Evolutionary conservation across 2,329 filamentous ascomycete species (phyloP).

Genomic region (Fusarium penzigii): DNA sequence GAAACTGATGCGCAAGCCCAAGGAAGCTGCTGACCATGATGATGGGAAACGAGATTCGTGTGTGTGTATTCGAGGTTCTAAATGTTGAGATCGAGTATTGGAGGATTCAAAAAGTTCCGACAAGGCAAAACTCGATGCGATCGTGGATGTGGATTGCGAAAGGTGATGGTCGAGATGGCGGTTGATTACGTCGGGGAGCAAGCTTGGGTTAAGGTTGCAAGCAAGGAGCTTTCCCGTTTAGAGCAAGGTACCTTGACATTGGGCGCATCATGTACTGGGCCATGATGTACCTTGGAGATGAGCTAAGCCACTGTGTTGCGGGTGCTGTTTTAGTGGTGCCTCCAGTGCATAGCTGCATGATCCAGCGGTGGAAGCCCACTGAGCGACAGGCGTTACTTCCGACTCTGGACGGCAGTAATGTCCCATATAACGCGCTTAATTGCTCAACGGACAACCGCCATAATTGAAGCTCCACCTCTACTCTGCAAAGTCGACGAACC

Average conservation of each 20-base stretch:
- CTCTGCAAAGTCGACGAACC: no score
- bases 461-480: no score
- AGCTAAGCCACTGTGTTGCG: neutral
- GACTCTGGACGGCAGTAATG: neutral
- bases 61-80: neutral
- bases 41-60: slow-evolving; percentile 2
- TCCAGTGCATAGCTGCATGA: neutral
- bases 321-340: neutral
- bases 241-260: neutral
- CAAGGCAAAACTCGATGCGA: slow-evolving; percentile 3
- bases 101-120: neutral
- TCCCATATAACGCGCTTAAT: neutral
- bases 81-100: neutral
- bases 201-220: slow-evolving; percentile 14
- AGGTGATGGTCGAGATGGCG: slow-evolving; percentile 3
- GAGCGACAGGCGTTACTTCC: neutral
- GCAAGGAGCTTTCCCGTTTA: neutral
- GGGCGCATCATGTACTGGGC: neutral
- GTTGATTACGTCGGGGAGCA: slow-evolving; percentile 23
- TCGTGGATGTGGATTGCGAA: slow-evolving; percentile 2
- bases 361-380: neutral
- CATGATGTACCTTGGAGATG: neutral
- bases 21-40: slow-evolving; percentile 24
- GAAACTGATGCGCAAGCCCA: slow-evolving; percentile 15
- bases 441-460: no score